Conservation (phyloP, 345 rosid species). For the Brassica incana region DNA sequence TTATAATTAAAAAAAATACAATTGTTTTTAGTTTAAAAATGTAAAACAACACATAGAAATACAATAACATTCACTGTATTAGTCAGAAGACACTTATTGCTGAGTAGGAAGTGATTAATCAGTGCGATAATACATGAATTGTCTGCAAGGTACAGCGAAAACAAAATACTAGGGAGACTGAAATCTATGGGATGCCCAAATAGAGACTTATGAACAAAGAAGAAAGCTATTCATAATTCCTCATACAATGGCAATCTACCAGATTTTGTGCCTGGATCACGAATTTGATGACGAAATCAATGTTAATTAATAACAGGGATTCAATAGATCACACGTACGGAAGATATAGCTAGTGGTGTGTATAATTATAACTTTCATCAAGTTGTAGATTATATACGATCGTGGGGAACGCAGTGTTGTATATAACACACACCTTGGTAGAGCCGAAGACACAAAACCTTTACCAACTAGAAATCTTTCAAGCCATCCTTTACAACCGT, state of each 20-base stretch:
- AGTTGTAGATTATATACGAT: not conserved
- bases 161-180: not conserved
- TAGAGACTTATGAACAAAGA: not conserved
- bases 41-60: not conserved
- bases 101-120: not conserved
- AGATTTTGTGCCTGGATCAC: not conserved
- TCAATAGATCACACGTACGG: not conserved
- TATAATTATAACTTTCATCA: not conserved
- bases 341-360: not conserved
- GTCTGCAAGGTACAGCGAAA: not conserved
- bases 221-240: not conserved
- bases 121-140: not conserved
- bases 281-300: not conserved
- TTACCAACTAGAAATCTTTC: not conserved
- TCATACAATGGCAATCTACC: not conserved
- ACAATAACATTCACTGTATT: not conserved
- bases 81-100: not conserved
- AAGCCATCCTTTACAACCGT: not conserved
- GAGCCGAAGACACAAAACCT: not conserved
- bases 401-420: not conserved
- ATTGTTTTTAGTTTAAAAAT: not conserved
- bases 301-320: not conserved
- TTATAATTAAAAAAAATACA: not conserved
- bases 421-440: not conserved
- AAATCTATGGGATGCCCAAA: not conserved